phyloP scores from a whole-genome alignment of 192 early-diverging fungal genomes.

The Coemansia brasiliensis region DNA sequence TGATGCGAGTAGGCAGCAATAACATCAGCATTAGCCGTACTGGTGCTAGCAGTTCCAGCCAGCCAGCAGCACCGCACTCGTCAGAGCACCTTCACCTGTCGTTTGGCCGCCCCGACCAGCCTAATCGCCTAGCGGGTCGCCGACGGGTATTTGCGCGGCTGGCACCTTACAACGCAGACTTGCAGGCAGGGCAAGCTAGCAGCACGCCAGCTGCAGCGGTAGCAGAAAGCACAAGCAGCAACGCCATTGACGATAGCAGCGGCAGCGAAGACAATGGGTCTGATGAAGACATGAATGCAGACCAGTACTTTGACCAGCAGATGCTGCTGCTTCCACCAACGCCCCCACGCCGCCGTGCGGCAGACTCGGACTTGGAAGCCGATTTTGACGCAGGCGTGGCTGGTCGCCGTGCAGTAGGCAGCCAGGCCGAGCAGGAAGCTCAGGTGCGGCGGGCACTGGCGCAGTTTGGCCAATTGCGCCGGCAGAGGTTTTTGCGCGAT shows the following conservation, averaged over 20 bases:
- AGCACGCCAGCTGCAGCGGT: too few species aligned
- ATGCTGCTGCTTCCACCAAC: slow-evolving; percentile 29
- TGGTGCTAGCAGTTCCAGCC: not conserved
- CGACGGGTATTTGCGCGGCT: slow-evolving; percentile 44
- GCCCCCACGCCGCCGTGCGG: slow-evolving; percentile 22
- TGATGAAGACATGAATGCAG: slow-evolving; percentile 7
- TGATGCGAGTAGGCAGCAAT: slow-evolving; percentile 10
- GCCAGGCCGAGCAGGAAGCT: not conserved
- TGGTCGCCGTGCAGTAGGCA: not conserved
- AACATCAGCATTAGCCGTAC: not conserved
- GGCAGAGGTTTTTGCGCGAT: slow-evolving; percentile 32
- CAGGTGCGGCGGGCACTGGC: slow-evolving; percentile 22
- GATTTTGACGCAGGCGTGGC: slow-evolving; percentile 2
- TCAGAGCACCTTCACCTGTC: slow-evolving; percentile 29
- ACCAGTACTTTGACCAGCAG: slow-evolving; percentile 23
- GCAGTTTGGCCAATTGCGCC: slow-evolving; percentile 26
- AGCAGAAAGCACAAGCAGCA: not conserved
- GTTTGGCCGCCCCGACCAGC: slow-evolving; percentile 9
- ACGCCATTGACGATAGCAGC: slow-evolving; percentile 7
- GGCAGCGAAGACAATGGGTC: not conserved
- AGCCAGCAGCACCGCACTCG: not conserved
- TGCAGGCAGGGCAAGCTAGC: not conserved
- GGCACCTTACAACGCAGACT: slow-evolving; percentile 22
- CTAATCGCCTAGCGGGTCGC: slow-evolving; percentile 10
- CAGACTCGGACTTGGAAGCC: slow-evolving; percentile 22